Evolutionary conservation across 2,329 filamentous ascomycete species (phyloP).

Genomic region (Clarireedia monteithiana): DNA sequence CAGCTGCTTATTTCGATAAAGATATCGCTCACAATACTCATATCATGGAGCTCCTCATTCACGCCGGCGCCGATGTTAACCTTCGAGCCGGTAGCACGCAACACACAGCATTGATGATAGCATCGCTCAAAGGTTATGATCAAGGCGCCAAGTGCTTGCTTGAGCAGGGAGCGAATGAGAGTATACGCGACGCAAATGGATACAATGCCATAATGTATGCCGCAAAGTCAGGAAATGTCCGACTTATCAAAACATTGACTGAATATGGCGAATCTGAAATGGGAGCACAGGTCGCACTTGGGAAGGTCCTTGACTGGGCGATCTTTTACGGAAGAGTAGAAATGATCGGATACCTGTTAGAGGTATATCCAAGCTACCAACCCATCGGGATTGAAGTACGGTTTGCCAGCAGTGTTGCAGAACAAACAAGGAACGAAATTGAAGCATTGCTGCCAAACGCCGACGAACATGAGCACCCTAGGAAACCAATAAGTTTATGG

Average conservation of each 20-base stretch:
- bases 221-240: slow-evolving; percentile 2
- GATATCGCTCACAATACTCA: slow-evolving; percentile 5
- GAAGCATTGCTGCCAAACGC: neutral
- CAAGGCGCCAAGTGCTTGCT: slow-evolving; percentile 5
- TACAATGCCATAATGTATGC: slow-evolving; percentile 7
- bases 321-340: slow-evolving; percentile 6
- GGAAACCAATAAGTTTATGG: slow-evolving; percentile 4
- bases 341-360: slow-evolving; percentile 1
- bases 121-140: slow-evolving; percentile 4
- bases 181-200: neutral
- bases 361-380: neutral
- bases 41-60: slow-evolving; percentile 5
- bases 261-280: neutral
- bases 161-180: slow-evolving; percentile 1
- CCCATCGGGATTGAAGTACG: neutral
- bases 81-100: neutral
- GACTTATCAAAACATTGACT: neutral
- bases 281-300: neutral
- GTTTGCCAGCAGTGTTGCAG: slow-evolving; percentile 1
- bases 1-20: slow-evolving; percentile 7
- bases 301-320: slow-evolving; percentile 3
- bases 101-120: slow-evolving; percentile 7
- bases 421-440: neutral
- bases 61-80: slow-evolving; percentile 6
- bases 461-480: neutral